These are phyloP conservation scores for Penicillium sp. DNA, from an alignment of 2,329 filamentous ascomycete genomes.

Conservation along the genomic window DNA sequence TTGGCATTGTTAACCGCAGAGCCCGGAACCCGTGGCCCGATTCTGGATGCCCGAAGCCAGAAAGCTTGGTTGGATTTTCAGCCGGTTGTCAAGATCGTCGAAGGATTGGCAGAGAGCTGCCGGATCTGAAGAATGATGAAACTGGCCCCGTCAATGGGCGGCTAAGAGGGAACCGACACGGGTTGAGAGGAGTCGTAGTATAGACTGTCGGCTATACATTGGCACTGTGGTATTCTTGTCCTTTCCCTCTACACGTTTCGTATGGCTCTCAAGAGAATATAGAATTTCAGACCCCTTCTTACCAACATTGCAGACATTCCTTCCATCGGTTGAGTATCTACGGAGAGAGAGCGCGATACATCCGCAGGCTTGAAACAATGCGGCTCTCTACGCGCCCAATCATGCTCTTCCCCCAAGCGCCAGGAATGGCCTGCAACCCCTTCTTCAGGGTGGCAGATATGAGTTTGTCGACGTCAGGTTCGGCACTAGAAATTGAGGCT, in stretches of 20 bases:
- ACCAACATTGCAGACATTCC: no score
- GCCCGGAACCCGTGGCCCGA: constrained; percentile 6
- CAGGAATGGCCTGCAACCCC: background rate
- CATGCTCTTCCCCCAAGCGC: constrained; percentile 7
- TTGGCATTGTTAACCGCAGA: constrained; percentile 13
- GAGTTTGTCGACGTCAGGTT: no score
- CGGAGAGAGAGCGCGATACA: no score
- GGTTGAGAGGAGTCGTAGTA: no score
- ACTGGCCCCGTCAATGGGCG: constrained; percentile 8
- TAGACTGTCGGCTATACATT: no score
- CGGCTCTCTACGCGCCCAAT: constrained; percentile 15
- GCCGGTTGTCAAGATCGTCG: background rate
- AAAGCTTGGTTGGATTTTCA: constrained; percentile 6
- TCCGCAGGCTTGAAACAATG: constrained; percentile 12
- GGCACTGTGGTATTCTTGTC: no score
- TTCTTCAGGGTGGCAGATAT: no score
- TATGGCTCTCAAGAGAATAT: no score
- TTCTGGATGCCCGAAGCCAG: constrained; percentile 1
- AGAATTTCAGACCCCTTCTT: no score
- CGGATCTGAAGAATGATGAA: constrained; percentile 12
- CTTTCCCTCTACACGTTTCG: no score
- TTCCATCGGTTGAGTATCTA: no score
- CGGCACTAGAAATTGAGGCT: no score
- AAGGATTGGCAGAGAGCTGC: constrained; percentile 15
- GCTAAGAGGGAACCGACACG: background rate